A percentile compares a stretch with the other conserved stretches of the same genome.
Conservation (phyloP, 202 grass and related monocot species). For the Digitaria exilis region DNA sequence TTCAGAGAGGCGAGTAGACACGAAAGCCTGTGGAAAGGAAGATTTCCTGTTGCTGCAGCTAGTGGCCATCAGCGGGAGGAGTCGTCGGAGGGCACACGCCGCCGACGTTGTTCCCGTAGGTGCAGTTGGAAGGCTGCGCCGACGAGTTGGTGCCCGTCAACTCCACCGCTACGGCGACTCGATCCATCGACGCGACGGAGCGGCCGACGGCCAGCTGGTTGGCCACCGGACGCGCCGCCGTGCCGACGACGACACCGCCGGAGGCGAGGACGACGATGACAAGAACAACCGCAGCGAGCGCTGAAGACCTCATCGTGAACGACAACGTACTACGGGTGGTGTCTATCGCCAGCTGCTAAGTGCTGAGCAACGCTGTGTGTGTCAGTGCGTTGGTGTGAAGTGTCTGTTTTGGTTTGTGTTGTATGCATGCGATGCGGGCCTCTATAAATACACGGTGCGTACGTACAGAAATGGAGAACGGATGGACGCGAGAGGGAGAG, state of each 20-base stretch:
- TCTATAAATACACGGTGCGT: background rate
- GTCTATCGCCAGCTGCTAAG: background rate
- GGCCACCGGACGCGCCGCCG: slow-evolving; percentile 33
- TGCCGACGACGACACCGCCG: background rate
- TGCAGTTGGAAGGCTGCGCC: slow-evolving; percentile 50
- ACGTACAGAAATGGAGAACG: background rate
- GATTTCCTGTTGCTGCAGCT: background rate
- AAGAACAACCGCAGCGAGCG: background rate
- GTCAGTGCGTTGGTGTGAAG: background rate
- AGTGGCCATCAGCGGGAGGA: background rate
- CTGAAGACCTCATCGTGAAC: background rate
- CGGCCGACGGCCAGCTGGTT: background rate
- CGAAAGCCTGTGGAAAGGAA: background rate
- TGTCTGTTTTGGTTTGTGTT: background rate
- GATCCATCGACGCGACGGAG: background rate
- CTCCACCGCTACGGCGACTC: background rate
- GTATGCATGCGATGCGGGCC: background rate
- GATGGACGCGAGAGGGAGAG: background rate
- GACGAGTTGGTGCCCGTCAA: slow-evolving; percentile 21
- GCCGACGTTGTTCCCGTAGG: slow-evolving; percentile 49
- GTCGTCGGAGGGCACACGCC: slow-evolving; percentile 36
- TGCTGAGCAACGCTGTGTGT: background rate
- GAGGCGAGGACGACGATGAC: slow-evolving; percentile 11
- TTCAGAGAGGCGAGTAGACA: background rate
- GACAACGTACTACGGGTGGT: no score